These are phyloP conservation scores for Trichoderma koningiopsis DNA, from an alignment of 2,329 filamentous ascomycete species.

Conservation along the genomic window DNA sequence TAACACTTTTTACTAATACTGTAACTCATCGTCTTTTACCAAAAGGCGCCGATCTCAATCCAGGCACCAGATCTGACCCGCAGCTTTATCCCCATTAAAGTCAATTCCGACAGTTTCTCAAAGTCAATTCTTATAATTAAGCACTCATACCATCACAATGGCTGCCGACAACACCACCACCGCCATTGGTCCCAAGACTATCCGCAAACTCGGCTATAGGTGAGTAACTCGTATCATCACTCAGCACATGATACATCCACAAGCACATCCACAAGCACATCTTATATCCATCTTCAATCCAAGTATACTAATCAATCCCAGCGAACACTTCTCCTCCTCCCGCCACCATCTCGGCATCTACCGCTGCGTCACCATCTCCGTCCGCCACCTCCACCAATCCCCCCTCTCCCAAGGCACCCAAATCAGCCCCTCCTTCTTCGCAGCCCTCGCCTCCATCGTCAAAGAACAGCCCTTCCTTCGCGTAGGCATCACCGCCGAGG, in stretches of 20 bases:
- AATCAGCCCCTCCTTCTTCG: slow-evolving; percentile 35
- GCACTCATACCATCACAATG: neutral
- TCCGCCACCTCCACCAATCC: slow-evolving; percentile 42
- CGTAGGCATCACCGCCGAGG: slow-evolving; percentile 51
- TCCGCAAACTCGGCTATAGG: slow-evolving; percentile 36
- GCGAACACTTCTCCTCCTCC: slow-evolving; percentile 50
- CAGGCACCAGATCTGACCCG: neutral
- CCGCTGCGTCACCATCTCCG: slow-evolving; percentile 49
- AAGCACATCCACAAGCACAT: neutral
- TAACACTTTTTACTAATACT: neutral
- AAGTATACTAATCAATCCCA: slow-evolving; percentile 28
- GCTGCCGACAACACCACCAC: neutral
- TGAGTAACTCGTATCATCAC: slow-evolving; percentile 24
- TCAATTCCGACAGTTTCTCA: neutral
- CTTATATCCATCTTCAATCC: neutral
- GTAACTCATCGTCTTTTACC: neutral
- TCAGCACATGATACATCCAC: no score
- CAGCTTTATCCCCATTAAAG: neutral
- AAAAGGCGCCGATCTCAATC: neutral
- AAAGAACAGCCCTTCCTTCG: slow-evolving; percentile 50
- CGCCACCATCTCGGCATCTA: slow-evolving; percentile 52
- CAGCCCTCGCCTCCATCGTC: slow-evolving; percentile 46
- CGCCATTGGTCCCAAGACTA: slow-evolving; percentile 11
- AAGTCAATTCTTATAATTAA: neutral
- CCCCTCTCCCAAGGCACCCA: neutral